Conservation (phyloP, 2,329 filamentous ascomycete species). For the Clonostachys sp. region DNA sequence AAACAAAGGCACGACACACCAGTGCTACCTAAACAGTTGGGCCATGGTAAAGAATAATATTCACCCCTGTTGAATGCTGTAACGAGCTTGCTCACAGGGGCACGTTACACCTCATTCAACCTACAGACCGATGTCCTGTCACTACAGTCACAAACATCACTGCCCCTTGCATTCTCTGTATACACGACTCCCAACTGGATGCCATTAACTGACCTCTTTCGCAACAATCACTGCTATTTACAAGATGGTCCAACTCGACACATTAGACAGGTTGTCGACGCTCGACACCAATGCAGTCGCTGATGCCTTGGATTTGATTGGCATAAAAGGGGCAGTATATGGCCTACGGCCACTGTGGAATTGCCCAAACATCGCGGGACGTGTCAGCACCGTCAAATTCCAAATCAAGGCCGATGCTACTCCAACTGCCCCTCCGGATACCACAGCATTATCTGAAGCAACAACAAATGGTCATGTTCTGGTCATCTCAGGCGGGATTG, state of each 20-base stretch:
- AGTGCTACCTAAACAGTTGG: too few species aligned
- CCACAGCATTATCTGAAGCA: background rate
- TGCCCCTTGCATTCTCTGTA: too few species aligned
- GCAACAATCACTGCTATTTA: too few species aligned
- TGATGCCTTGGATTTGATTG: conserved; percentile 10
- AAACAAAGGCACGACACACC: too few species aligned
- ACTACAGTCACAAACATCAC: too few species aligned
- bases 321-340: conserved; percentile 7
- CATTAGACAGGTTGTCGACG: conserved; percentile 5
- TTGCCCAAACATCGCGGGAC: conserved; percentile 10
- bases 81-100: too few species aligned
- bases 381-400: conserved; percentile 8
- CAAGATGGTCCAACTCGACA: background rate
- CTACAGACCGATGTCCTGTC: too few species aligned
- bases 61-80: too few species aligned
- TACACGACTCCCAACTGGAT: too few species aligned
- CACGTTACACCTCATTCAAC: too few species aligned
- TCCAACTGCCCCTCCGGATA: background rate
- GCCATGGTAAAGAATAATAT: too few species aligned
- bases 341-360: conserved; percentile 9
- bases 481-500: conserved; percentile 6
- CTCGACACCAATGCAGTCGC: conserved; percentile 11
- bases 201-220: too few species aligned
- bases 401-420: conserved; percentile 5
- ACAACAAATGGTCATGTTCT: background rate